Evolutionary conservation across 345 rosid genomes (phyloP).

Genomic region (Euclidium syriacum): DNA sequence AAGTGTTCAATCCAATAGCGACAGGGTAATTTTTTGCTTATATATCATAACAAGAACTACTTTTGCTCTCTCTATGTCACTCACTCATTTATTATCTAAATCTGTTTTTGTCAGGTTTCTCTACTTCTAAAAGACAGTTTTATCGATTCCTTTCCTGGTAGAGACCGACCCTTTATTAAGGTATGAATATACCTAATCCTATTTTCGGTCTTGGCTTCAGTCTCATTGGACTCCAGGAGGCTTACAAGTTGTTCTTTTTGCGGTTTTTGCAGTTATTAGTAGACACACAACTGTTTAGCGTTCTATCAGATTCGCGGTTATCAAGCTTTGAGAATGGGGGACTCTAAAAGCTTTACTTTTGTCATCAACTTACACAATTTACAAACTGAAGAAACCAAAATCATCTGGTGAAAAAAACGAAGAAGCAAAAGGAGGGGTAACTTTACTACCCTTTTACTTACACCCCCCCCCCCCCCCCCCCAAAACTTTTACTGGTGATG

Average conservation of each 20-base stretch:
- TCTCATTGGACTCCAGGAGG: neutral
- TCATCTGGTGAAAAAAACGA: neutral
- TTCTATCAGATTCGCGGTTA: constrained; percentile 63
- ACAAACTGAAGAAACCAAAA: constrained; percentile 19
- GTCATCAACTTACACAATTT: constrained; percentile 21
- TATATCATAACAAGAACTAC: neutral
- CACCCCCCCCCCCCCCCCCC: no score
- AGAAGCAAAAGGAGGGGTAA: neutral
- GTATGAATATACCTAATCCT: constrained; percentile 36
- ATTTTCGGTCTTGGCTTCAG: neutral
- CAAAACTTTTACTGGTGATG: constrained; percentile 10
- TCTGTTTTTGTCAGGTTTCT: constrained; percentile 58
- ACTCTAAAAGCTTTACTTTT: constrained; percentile 27
- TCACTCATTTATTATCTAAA: neutral
- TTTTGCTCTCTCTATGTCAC: neutral
- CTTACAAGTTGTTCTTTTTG: neutral
- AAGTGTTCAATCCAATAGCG: constrained; percentile 84
- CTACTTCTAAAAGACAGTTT: constrained; percentile 91
- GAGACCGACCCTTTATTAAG: constrained; percentile 79
- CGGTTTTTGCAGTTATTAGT: constrained; percentile 55
- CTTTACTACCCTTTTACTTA: constrained; percentile 12
- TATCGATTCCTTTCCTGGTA: constrained; percentile 75
- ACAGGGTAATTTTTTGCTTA: constrained; percentile 59
- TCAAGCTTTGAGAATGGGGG: constrained; percentile 63
- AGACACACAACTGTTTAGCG: constrained; percentile 78